These are phyloP conservation scores for Microthlaspi erraticum DNA, from an alignment of 345 rosid genomes.

Conservation along the genomic window DNA sequence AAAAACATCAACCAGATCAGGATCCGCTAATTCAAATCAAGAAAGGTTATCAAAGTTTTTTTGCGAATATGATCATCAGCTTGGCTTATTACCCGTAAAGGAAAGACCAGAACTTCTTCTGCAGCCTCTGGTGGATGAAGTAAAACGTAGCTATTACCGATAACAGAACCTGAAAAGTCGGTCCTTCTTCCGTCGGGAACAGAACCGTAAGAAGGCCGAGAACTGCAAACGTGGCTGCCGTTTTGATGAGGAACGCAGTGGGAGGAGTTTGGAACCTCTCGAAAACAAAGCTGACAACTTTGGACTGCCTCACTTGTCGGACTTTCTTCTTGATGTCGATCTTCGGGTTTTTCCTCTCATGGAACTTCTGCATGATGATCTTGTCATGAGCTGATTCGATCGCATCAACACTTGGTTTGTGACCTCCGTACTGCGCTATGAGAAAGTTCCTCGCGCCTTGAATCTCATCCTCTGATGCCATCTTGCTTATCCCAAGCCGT, in stretches of 20 bases:
- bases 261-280: conserved; percentile 83
- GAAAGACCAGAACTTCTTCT: conserved; percentile 70
- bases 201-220: conserved; percentile 78
- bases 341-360: conserved; percentile 85
- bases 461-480: conserved; percentile 96
- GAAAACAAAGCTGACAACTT: conserved; percentile 61
- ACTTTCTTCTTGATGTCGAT: conserved; percentile 75
- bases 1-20: conserved; percentile 20
- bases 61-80: neutral
- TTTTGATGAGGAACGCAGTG: conserved; percentile 59
- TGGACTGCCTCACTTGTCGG: conserved; percentile 74
- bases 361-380: conserved; percentile 91
- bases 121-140: conserved; percentile 75
- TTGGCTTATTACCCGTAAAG: conserved; percentile 65
- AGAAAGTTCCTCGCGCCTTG: conserved; percentile 92
- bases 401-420: conserved; percentile 91
- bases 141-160: conserved; percentile 79
- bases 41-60: neutral
- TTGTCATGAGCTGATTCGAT: conserved; percentile 93
- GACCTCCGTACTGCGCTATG: conserved; percentile 73
- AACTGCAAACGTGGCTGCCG: conserved; percentile 66
- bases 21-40: conserved; percentile 6
- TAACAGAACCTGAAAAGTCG: conserved; percentile 82
- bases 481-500: conserved; percentile 89
- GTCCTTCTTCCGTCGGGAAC: conserved; percentile 98